These are phyloP conservation scores for Trametes versicolor DNA, from an alignment of 1,284 basidiomycete species.

Conservation along the genomic window DNA sequence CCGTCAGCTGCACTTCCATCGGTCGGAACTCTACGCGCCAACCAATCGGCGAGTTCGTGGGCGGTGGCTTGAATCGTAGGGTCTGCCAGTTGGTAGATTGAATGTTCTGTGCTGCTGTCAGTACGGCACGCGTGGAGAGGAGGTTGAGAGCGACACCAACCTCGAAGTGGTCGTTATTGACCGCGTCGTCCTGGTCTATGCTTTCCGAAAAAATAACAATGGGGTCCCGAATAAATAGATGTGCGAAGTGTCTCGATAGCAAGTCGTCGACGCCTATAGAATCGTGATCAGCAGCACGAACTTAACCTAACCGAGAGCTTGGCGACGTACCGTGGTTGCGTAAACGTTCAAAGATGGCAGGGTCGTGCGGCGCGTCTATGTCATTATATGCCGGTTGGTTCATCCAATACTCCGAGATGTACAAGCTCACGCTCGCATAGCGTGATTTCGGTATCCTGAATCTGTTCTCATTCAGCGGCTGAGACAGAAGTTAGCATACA, in stretches of 20 bases:
- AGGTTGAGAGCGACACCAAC: constrained; percentile 48
- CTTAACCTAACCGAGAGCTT: background rate
- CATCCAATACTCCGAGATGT: constrained; percentile 88
- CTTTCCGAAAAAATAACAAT: constrained; percentile 96
- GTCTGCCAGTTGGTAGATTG: constrained; percentile 99
- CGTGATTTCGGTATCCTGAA: constrained; percentile 94
- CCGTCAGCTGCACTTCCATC: constrained; percentile 99
- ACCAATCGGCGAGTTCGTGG: constrained; percentile 90
- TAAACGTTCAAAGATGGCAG: constrained; percentile 77
- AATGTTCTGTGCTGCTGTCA: constrained; percentile 72
- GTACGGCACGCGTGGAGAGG: background rate
- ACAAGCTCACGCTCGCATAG: constrained; percentile 96
- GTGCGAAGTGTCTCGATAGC: constrained; percentile 92
- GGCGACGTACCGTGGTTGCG: constrained; percentile 70
- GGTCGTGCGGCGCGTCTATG: constrained; percentile 83
- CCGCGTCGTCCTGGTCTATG: constrained; percentile 89
- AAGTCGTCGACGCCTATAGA: constrained; percentile 84
- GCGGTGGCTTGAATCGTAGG: constrained; percentile 97
- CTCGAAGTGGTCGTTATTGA: constrained; percentile 97
- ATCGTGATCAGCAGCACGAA: constrained; percentile 7
- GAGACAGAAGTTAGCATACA: constrained; percentile 2
- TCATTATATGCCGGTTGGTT: constrained; percentile 97
- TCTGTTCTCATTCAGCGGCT: constrained; percentile 83
- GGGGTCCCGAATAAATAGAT: constrained; percentile 98
- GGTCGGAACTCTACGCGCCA: constrained; percentile 99